These are phyloP conservation scores for Ballota nigra DNA, from an alignment of 257 asterid genomes.

Conservation along the genomic window DNA sequence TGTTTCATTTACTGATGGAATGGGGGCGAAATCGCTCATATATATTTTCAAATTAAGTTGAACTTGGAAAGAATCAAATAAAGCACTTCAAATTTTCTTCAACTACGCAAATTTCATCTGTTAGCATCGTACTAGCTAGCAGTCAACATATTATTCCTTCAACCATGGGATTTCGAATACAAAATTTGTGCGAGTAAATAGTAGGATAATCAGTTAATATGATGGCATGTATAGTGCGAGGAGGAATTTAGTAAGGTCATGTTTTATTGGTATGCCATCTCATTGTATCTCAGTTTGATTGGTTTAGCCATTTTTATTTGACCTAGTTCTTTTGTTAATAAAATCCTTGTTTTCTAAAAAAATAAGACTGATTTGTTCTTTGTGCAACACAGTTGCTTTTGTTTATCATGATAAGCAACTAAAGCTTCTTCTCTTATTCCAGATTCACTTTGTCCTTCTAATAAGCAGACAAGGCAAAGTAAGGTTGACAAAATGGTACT, in stretches of 20 bases:
- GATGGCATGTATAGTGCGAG: conserved; percentile 7
- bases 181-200: not conserved
- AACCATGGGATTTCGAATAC: not conserved
- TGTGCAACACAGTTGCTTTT: not conserved
- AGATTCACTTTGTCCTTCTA: conserved; percentile 66
- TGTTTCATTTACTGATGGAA: conserved; percentile 9
- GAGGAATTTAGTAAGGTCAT: conserved; percentile 7
- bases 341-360: not conserved
- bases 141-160: not conserved
- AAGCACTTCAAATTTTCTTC: not conserved
- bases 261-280: conserved; percentile 4
- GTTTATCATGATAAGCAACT: conserved; percentile 15
- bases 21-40: conserved; percentile 1
- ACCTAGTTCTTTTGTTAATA: not conserved
- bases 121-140: not conserved
- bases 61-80: not conserved
- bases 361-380: not conserved
- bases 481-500: conserved; percentile 65
- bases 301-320: not conserved
- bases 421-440: conserved; percentile 26
- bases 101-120: not conserved
- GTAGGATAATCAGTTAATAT: not conserved
- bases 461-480: conserved; percentile 66
- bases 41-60: not conserved
- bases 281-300: not conserved